Conservation (phyloP, 2,329 filamentous ascomycete species). For the Colletotrichum gigasporum region DNA sequence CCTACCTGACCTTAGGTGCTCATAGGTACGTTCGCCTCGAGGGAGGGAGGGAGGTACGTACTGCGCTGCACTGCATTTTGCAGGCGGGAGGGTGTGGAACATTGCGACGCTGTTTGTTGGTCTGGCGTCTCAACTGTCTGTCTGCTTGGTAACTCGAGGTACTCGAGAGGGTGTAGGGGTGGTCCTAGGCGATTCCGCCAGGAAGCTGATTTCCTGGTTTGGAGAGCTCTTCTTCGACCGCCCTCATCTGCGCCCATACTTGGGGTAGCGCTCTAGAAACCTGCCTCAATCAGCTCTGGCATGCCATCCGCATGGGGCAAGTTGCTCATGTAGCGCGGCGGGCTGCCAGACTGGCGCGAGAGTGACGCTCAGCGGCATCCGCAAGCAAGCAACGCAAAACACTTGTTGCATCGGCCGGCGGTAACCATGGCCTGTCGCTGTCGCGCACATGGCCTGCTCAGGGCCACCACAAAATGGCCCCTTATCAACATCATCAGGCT, state of each 20-base stretch:
- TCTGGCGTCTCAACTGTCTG: neutral
- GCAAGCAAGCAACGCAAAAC: constrained; percentile 5
- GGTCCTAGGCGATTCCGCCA: constrained; percentile 12
- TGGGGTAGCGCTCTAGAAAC: constrained; percentile 24
- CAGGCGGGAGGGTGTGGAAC: constrained; percentile 12
- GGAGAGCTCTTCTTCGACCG: constrained; percentile 20
- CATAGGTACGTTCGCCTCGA: no score
- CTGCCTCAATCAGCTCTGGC: constrained; percentile 32
- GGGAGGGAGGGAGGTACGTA: no score
- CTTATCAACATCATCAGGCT: constrained; percentile 31
- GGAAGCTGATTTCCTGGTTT: constrained; percentile 32
- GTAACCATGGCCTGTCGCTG: neutral
- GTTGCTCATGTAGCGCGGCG: constrained; percentile 8
- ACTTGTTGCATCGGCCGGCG: constrained; percentile 2
- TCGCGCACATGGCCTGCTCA: neutral
- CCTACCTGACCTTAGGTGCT: no score
- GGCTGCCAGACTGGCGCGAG: neutral
- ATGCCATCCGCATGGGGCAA: constrained; percentile 22
- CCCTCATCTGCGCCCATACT: constrained; percentile 26
- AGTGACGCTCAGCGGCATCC: neutral
- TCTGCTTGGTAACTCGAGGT: constrained; percentile 2
- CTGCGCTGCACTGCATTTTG: constrained; percentile 12
- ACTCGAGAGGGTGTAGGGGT: constrained; percentile 25
- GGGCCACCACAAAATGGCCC: neutral
- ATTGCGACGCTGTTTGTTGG: neutral